Conservation (phyloP, 768 basidiomycete species). For the Dentipellis fragilis region DNA sequence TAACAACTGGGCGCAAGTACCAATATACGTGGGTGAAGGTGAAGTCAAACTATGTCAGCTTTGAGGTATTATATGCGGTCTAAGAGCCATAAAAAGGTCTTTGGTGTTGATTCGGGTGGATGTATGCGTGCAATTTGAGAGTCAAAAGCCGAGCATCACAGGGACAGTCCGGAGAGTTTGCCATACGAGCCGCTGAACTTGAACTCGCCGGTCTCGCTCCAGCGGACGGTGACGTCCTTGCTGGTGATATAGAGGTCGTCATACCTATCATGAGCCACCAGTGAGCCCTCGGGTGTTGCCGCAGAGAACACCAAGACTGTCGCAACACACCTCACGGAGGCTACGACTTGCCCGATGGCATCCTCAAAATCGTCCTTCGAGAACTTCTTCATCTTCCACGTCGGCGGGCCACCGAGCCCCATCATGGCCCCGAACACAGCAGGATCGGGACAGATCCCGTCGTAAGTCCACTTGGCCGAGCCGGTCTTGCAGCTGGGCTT, state of each 20-base stretch:
- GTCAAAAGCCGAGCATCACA: too few species aligned
- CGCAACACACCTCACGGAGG: conserved; percentile 6
- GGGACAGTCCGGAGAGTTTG: neutral
- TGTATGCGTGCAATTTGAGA: too few species aligned
- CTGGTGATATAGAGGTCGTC: conserved; percentile 28
- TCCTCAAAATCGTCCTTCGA: conserved; percentile 24
- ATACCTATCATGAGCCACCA: conserved; percentile 24
- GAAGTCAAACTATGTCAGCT: too few species aligned
- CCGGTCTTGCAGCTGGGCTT: conserved; percentile 38
- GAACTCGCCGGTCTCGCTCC: conserved; percentile 41
- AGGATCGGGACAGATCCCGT: conserved; percentile 39
- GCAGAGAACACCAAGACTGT: neutral
- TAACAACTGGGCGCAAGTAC: too few species aligned
- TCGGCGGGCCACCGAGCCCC: conserved; percentile 32
- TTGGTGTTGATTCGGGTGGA: too few species aligned
- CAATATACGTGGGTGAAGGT: too few species aligned
- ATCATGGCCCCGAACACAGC: conserved; percentile 37
- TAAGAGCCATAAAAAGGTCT: too few species aligned
- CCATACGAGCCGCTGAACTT: conserved; percentile 47
- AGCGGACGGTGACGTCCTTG: conserved; percentile 34
- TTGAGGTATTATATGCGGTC: too few species aligned
- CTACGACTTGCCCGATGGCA: conserved; percentile 19
- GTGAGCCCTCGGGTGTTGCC: neutral
- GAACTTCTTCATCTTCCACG: conserved; percentile 41
- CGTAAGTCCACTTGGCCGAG: conserved; percentile 38